Evolutionary conservation across 2,329 filamentous ascomycete genomes (phyloP), one percentile per base, ranked within the genome.

Genomic region (Colletotrichum somersetense): DNA sequence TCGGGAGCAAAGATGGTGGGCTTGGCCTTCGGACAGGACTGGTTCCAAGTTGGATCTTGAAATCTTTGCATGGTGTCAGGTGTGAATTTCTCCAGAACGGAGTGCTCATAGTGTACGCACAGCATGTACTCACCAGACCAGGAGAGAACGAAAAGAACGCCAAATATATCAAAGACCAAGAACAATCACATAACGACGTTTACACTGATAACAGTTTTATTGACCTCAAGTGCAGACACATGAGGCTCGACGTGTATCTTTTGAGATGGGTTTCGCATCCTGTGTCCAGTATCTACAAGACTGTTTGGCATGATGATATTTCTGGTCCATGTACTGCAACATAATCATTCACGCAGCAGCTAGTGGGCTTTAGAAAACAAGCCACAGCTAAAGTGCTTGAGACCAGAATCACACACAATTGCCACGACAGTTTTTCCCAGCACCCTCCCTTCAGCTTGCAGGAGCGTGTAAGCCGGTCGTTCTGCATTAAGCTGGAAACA

Each of bases 311-410:
- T 20, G 26, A 11, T 12, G 30, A 26, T 33, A 16, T 33, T 55
- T 18, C 52, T 12, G 16, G 8, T 20, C 7, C 52, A 6, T 33
- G 11, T 20, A 26, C 16, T 2, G 3, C 20, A 12, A 16, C 14
- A 35, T 8, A 30, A 53, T 0, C 5, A 20, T 33, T 11, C 38
- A 14, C 3, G 8, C n/a, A 6, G 4, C 35, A n/a, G 53, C 7
- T 62, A 20, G 5, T 38, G 6, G 1, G 30, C 30, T 0, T 8
- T 7, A 26, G 80, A 82, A 30, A 11, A 40, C 11, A 40, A 14
- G 38, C 38, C 11, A 40, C 10, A 3, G 10, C 11, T 40, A 0
- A 12, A 14, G 38, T 40, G 10, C 38, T 40, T 40, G 38, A 40
- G 38, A 5, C 63, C 52, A 2, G 71, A 52, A 48, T 72, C 67